Evolutionary conservation across 441 rosid species (phyloP), one percentile per base, ranked within the genome.

Genomic region (Aquilaria agallochum): DNA sequence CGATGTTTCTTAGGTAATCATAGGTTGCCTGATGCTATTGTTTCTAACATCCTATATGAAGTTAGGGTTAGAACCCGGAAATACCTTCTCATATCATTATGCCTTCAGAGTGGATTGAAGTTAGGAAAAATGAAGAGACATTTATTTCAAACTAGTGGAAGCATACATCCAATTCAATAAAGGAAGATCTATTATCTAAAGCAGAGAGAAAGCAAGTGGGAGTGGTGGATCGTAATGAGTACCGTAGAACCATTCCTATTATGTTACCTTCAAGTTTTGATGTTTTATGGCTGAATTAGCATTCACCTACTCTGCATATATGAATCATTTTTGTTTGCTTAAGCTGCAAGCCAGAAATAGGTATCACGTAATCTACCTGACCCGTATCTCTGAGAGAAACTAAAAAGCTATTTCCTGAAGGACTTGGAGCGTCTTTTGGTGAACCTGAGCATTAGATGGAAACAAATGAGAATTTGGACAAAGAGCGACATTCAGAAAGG

Each of bases 341-440:
- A 11, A 64, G 9, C 45, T 1, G 12, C 31, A 4, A 14, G 31
- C 36, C 55, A 34, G 53, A 61, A 64, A 31, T 13, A 53, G 27
- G 56, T 56, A 34, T 5, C 58, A 48, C 52, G 60, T 11, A 45
- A 65, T 13, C 32, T 36, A 53, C 68, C 60, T 46, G 30, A 50
- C 54, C 52, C 70, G 53, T 66, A 55, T 66, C 20, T 11, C 34
- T 33, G 15, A 31, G 34, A 70, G 68, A 11, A 46, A 53, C 67
- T 83, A 89, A 73, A 77, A 95, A 33, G 99, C 96, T 59, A 95
- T 88, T 74, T 89, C 99, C 82, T 92, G 87, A 53, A 95, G 96
- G 72, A 92, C 72, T 77, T 83, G 78, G 55, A 95, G 89, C 4
- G 99, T 95, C 70, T 89, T 89, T 68, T 92, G 87, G 77, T 92